Conservation (phyloP, 345 rosid genomes). For the Camelina neglecta region DNA sequence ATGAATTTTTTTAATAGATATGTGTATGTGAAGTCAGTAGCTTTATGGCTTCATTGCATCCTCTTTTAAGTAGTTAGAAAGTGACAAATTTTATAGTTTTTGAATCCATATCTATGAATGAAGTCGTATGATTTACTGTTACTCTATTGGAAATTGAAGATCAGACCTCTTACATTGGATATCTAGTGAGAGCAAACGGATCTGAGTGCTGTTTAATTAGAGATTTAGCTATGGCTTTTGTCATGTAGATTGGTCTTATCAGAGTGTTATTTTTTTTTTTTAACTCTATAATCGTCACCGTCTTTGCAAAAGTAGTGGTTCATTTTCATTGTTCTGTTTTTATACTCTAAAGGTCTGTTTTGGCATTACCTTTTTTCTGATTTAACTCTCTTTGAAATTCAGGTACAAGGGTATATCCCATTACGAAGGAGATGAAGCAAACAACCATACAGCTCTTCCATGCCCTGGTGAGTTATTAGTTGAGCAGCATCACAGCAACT, state of each 20-base stretch:
- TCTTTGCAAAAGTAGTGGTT: slow-evolving; percentile 15
- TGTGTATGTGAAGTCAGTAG: not conserved
- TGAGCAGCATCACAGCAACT: slow-evolving; percentile 97
- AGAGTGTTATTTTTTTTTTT: not conserved
- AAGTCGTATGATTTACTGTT: not conserved
- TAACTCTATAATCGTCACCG: slow-evolving; percentile 10
- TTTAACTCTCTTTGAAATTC: slow-evolving; percentile 22
- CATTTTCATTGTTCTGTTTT: slow-evolving; percentile 14
- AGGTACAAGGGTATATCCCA: slow-evolving; percentile 97
- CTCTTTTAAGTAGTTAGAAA: slow-evolving; percentile 1
- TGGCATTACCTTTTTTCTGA: slow-evolving; percentile 19
- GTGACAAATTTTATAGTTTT: not conserved
- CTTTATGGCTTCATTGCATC: not conserved
- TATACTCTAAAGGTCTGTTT: not conserved
- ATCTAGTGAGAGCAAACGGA: not conserved
- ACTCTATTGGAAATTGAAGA: not conserved
- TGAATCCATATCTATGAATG: slow-evolving; percentile 6
- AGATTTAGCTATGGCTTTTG: slow-evolving; percentile 8
- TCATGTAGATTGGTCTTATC: not conserved
- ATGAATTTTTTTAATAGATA: not conserved
- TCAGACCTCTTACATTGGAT: not conserved
- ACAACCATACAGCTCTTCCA: slow-evolving; percentile 81
- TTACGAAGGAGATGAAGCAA: slow-evolving; percentile 69
- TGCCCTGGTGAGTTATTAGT: slow-evolving; percentile 98
- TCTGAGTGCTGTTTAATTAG: slow-evolving; percentile 4